phyloP scores from a whole-genome alignment of 2,329 filamentous ascomycete genomes.

The Clonostachys rosea region DNA sequence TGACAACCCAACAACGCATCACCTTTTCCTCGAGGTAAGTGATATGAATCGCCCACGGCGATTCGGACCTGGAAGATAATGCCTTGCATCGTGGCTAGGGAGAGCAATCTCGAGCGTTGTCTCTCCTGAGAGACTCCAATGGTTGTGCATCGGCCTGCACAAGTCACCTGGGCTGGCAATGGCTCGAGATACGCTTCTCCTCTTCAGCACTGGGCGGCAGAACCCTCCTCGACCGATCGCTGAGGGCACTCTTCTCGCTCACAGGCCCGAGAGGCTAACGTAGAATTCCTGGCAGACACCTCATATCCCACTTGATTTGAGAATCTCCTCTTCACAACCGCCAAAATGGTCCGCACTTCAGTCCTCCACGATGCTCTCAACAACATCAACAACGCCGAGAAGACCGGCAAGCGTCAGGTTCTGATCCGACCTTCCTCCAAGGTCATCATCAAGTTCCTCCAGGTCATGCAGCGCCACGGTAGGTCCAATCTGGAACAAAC shows the following conservation, averaged over 20 bases:
- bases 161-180: conserved; percentile 3
- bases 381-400: conserved; percentile 99
- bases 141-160: not conserved
- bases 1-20: conserved; percentile 6
- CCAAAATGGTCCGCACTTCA: conserved; percentile 98
- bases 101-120: conserved; percentile 50
- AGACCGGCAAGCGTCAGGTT: conserved; percentile 99
- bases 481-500: conserved; percentile 39
- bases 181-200: conserved; percentile 56
- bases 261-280: conserved; percentile 60
- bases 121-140: conserved; percentile 3
- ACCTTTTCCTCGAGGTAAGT: conserved; percentile 39
- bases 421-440: conserved; percentile 97
- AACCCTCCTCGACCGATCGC: conserved; percentile 54
- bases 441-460: conserved; percentile 99
- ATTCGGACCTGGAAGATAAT: conserved; percentile 29
- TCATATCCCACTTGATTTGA: conserved; percentile 66
- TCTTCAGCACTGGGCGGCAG: conserved; percentile 64
- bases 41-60: conserved; percentile 16
- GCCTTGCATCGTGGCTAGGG: conserved; percentile 50
- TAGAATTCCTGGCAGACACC: conserved; percentile 51
- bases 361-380: conserved; percentile 99
- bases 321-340: conserved; percentile 66
- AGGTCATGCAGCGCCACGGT: conserved; percentile 99
- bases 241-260: conserved; percentile 69